Percentiles rank a stretch among this genome's conserved stretches.
Conservation (phyloP, 1,284 basidiomycete genomes). For the Tilletiaria anomala region DNA sequence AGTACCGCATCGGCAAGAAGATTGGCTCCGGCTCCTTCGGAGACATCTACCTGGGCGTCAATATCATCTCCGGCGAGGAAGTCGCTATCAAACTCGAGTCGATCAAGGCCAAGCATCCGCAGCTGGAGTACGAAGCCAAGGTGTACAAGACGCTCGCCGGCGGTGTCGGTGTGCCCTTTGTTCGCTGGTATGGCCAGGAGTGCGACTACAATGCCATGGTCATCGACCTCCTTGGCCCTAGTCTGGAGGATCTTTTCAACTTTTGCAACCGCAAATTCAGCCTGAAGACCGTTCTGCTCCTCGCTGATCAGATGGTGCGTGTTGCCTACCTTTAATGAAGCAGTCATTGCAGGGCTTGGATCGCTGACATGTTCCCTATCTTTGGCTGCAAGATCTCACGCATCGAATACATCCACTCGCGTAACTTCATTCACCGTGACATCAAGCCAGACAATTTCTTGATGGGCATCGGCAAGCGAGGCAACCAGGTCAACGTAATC, state of each 20-base stretch:
- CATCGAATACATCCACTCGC: constrained; percentile 97
- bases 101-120: constrained; percentile 99
- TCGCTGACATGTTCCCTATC: constrained; percentile 1
- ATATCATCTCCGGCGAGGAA: constrained; percentile 99
- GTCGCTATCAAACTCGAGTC: constrained; percentile 99
- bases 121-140: constrained; percentile 78
- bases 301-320: constrained; percentile 87
- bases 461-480: constrained; percentile 98
- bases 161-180: constrained; percentile 95
- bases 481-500: constrained; percentile 98
- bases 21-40: constrained; percentile 98
- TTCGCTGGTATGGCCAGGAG: constrained; percentile 95
- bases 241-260: constrained; percentile 97
- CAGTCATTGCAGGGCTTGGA: not conserved
- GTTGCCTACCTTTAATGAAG: not conserved
- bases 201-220: constrained; percentile 99
- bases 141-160: constrained; percentile 71
- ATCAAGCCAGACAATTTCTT: constrained; percentile 99
- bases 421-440: constrained; percentile 99
- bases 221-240: constrained; percentile 88
- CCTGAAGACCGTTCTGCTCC: constrained; percentile 87
- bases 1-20: constrained; percentile 86
- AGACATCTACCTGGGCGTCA: constrained; percentile 99
- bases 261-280: constrained; percentile 98
- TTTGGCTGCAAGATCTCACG: constrained; percentile 64